Percentiles rank a stretch among this genome's conserved stretches.
Conservation (phyloP, 441 rosid species). For the Omphalea diandra region DNA sequence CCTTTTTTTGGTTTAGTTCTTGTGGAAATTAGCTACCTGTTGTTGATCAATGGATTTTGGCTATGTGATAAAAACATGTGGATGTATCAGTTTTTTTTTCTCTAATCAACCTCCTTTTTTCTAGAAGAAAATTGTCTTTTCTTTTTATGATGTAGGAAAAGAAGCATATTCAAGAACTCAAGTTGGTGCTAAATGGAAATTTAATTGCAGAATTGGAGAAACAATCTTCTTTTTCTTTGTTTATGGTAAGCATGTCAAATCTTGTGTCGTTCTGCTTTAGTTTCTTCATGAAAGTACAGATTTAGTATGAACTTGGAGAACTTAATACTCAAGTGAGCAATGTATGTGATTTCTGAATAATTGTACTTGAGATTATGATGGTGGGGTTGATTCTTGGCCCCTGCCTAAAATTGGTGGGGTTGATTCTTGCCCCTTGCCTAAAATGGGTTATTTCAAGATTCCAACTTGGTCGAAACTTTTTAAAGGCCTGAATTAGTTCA, state of each 20-base stretch:
- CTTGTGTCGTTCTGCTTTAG: neutral
- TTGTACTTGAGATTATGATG: neutral
- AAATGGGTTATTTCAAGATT: constrained; percentile 5
- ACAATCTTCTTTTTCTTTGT: constrained; percentile 2
- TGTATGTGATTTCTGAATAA: neutral
- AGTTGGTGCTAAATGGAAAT: constrained; percentile 11
- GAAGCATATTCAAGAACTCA: constrained; percentile 12
- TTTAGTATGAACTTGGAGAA: too few species aligned
- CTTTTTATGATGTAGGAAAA: constrained; percentile 23
- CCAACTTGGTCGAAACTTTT: constrained; percentile 10
- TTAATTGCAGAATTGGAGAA: constrained; percentile 1
- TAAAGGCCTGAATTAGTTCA: constrained; percentile 1
- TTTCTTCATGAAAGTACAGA: neutral
- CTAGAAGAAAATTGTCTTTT: constrained; percentile 17
- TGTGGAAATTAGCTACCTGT: constrained; percentile 29
- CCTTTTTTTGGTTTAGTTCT: constrained; percentile 9
- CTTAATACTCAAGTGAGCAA: neutral
- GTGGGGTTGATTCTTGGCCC: too few species aligned
- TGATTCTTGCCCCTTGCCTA: constrained; percentile 21
- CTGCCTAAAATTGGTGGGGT: too few species aligned
- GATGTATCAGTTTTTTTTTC: constrained; percentile 1
- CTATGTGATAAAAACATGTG: constrained; percentile 13
- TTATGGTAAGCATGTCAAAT: constrained; percentile 29
- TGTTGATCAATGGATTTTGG: constrained; percentile 9
- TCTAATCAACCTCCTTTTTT: constrained; percentile 15